Conservation (phyloP, 179 eudicot species). For the Corrigiola litoralis region DNA sequence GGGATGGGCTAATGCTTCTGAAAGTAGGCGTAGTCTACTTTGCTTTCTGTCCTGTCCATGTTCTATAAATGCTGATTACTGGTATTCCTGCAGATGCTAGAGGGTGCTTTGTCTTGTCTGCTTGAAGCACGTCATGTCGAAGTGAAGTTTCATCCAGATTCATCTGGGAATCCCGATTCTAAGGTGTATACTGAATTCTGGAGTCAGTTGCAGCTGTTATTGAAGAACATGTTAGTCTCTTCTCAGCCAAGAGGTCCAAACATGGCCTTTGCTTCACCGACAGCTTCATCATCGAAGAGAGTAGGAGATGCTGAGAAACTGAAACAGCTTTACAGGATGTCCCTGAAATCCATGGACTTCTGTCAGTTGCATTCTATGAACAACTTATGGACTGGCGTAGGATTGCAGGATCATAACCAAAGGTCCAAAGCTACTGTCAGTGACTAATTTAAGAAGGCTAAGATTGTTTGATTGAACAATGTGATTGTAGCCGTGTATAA, state of each 20-base stretch:
- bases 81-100: slow-evolving; percentile 55
- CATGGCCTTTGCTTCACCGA: slow-evolving; percentile 39
- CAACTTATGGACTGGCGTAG: slow-evolving; percentile 43
- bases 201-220: slow-evolving; percentile 66
- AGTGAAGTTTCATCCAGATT: slow-evolving; percentile 21
- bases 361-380: slow-evolving; percentile 60
- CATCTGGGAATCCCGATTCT: slow-evolving; percentile 20
- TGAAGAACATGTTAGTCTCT: slow-evolving; percentile 69
- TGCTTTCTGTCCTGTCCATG: no score
- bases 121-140: slow-evolving; percentile 67
- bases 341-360: slow-evolving; percentile 57
- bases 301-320: slow-evolving; percentile 62
- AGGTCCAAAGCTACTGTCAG: neutral
- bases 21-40: neutral
- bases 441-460: neutral
- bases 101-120: slow-evolving; percentile 62
- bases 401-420: neutral
- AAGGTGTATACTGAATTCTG: slow-evolving; percentile 54
- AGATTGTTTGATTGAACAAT: no score
- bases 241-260: slow-evolving; percentile 39
- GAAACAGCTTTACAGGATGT: slow-evolving; percentile 77
- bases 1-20: neutral
- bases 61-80: neutral
- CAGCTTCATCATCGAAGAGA: slow-evolving; percentile 34
- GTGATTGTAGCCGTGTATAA: no score